phyloP scores from a whole-genome alignment of 306 rosid genomes.

The Argentina anserina region DNA sequence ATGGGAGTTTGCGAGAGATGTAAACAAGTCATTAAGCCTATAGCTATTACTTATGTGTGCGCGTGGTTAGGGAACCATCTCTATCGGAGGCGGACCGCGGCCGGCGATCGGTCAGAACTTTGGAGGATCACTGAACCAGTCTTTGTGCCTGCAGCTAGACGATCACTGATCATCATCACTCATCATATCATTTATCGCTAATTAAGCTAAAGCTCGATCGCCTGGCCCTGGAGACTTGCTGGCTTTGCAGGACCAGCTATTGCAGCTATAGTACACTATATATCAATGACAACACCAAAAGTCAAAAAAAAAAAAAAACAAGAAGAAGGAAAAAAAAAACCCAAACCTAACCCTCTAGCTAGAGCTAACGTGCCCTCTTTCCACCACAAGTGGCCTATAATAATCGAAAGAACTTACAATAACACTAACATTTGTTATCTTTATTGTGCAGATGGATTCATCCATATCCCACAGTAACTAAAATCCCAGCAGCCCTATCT shows the following conservation, averaged over 20 bases:
- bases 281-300: conserved; percentile 47
- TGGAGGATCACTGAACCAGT: not conserved
- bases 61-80: not conserved
- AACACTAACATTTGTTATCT: not conserved
- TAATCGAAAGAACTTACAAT: not conserved
- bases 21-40: conserved; percentile 5
- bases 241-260: conserved; percentile 42
- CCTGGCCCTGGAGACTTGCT: conserved; percentile 17
- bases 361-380: conserved; percentile 21
- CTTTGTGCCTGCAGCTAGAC: not conserved
- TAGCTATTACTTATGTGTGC: not conserved
- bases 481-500: not conserved
- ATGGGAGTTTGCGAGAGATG: not conserved
- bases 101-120: not conserved
- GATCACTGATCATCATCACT: not conserved
- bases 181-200: not conserved
- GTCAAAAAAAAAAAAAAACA: conserved; percentile 27
- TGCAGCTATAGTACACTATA: conserved; percentile 4
- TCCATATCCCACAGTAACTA: conserved; percentile 3
- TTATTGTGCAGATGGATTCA: conserved; percentile 4
- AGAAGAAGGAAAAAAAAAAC: conserved; percentile 43
- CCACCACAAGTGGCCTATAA: conserved; percentile 21
- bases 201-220: not conserved
- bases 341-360: conserved; percentile 49
- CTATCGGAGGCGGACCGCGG: not conserved